Evolutionary conservation across 2,329 filamentous ascomycete species (phyloP).

Genomic region (Parafenestella ontariensis): DNA sequence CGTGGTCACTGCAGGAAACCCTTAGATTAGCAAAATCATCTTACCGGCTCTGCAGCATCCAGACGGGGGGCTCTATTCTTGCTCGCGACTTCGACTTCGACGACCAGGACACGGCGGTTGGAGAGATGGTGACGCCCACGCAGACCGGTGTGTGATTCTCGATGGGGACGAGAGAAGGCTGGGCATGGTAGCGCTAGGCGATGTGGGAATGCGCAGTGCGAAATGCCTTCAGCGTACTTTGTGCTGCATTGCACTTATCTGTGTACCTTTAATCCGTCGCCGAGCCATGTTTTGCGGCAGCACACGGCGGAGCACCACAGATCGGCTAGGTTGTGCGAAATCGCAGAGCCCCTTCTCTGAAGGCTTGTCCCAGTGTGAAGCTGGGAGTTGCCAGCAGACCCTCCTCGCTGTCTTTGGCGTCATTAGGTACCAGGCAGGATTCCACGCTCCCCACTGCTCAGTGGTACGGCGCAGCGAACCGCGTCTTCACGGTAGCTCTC

Average conservation of each 20-base stretch:
- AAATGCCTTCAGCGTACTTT: conserved; percentile 6
- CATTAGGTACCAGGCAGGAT: background rate
- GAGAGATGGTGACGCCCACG: conserved; percentile 2
- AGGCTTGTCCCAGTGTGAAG: conserved; percentile 5
- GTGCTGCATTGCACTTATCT: conserved; percentile 18
- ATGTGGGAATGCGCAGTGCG: background rate
- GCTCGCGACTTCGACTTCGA: conserved; percentile 9
- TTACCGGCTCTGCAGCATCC: conserved; percentile 19
- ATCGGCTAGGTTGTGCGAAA: conserved; percentile 4
- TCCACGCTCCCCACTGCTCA: conserved; percentile 5
- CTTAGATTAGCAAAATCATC: conserved; percentile 21
- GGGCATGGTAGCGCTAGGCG: conserved; percentile 4
- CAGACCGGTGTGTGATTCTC: background rate
- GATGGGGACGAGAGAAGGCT: background rate
- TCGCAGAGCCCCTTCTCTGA: background rate
- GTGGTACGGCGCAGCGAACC: conserved; percentile 7
- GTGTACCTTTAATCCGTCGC: conserved; percentile 8
- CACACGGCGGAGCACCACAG: conserved; percentile 14
- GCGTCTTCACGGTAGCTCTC: background rate
- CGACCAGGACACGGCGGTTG: conserved; percentile 6
- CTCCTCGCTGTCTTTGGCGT: background rate
- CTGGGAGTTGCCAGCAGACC: conserved; percentile 3
- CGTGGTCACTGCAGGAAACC: conserved; percentile 19
- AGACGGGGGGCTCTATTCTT: conserved; percentile 19
- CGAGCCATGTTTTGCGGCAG: conserved; percentile 21